Evolutionary conservation across 495 filamentous ascomycete genomes (phyloP).

Genomic region (Bryoglossum gracile): DNA sequence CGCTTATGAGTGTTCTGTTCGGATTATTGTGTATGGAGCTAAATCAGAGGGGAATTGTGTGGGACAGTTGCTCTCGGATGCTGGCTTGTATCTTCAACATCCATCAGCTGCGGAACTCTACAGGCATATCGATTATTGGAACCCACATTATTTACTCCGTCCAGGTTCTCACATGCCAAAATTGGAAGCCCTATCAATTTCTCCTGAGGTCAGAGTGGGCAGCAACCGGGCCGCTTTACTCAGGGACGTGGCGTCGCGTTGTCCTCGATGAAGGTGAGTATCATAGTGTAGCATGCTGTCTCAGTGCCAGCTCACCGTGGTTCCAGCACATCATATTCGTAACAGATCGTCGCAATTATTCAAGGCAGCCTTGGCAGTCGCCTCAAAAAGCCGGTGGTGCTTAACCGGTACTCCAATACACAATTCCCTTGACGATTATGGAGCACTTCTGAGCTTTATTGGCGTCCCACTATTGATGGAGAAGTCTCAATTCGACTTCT

Average conservation of each 20-base stretch:
- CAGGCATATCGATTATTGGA: background rate
- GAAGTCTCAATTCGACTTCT: slow-evolving; percentile 10
- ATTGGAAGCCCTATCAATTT: background rate
- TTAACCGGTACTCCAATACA: slow-evolving; percentile 73
- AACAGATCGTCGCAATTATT: slow-evolving; percentile 66
- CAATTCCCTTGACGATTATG: slow-evolving; percentile 42
- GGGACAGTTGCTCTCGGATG: background rate
- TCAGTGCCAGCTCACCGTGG: background rate
- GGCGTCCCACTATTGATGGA: slow-evolving; percentile 21
- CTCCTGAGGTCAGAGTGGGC: slow-evolving; percentile 8
- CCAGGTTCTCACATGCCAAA: background rate
- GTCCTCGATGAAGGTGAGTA: slow-evolving; percentile 61
- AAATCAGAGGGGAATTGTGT: background rate
- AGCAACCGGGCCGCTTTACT: slow-evolving; percentile 7
- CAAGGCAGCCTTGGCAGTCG: slow-evolving; percentile 55
- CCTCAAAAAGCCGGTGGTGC: slow-evolving; percentile 69
- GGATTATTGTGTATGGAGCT: background rate
- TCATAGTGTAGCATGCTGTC: background rate
- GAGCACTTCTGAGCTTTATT: slow-evolving; percentile 39
- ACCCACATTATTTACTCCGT: background rate
- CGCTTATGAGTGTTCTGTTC: background rate
- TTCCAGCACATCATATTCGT: slow-evolving; percentile 57
- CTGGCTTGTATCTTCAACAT: background rate
- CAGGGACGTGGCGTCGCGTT: slow-evolving; percentile 58
- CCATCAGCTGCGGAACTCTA: background rate